Evolutionary conservation across 306 rosid genomes (phyloP).

Genomic region (Trichosanthes cucumerina): DNA sequence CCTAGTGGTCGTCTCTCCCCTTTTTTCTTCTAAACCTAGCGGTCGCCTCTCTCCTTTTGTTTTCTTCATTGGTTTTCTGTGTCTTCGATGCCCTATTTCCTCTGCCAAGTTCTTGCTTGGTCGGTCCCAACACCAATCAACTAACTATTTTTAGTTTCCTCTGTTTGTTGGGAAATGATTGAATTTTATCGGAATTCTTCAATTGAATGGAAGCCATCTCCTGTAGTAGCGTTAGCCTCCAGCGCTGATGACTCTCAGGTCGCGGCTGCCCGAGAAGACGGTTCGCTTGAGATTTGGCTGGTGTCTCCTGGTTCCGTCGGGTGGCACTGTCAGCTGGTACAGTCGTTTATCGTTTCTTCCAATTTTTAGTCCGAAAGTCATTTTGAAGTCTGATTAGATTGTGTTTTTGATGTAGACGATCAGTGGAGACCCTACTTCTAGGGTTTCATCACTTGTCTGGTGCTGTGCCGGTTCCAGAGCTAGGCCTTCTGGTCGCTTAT

Average conservation of each 20-base stretch:
- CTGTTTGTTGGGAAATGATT: constrained; percentile 22
- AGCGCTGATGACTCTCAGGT: constrained; percentile 69
- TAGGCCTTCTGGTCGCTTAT: constrained; percentile 53
- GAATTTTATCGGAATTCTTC: constrained; percentile 41
- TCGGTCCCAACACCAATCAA: neutral
- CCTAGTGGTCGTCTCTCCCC: no score
- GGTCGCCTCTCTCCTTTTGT: constrained; percentile 1
- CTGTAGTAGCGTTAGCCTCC: constrained; percentile 69
- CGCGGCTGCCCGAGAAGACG: constrained; percentile 89
- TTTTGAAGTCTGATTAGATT: neutral
- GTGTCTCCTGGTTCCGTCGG: constrained; percentile 90
- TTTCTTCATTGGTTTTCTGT: neutral
- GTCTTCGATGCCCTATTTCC: constrained; percentile 12
- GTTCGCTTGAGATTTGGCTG: constrained; percentile 91
- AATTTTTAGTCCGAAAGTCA: neutral
- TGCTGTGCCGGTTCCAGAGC: constrained; percentile 44
- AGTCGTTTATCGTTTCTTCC: neutral
- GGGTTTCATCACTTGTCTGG: constrained; percentile 81
- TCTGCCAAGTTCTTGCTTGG: neutral
- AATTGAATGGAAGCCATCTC: constrained; percentile 74
- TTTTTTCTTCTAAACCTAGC: neutral
- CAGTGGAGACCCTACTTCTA: constrained; percentile 53
- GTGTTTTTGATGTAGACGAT: constrained; percentile 39
- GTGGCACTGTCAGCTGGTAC: constrained; percentile 97
- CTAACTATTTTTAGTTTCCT: neutral